Percentiles rank a stretch among this genome's conserved stretches.
Conservation (phyloP, 306 rosid genomes). For the Rosa chinensis region DNA sequence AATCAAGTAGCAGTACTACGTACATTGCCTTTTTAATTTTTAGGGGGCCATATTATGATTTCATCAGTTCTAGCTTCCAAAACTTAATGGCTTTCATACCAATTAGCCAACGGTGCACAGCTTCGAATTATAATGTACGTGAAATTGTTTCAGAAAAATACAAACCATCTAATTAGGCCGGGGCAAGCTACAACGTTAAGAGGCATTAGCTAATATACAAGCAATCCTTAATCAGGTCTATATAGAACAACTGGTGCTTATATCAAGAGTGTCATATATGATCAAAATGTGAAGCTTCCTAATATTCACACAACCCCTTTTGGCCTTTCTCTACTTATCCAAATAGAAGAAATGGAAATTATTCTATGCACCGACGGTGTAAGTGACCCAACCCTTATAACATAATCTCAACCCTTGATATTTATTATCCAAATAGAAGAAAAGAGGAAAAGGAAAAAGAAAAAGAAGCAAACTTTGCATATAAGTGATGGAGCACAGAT, state of each 20-base stretch:
- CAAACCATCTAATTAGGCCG: not conserved
- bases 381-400: too few species aligned
- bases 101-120: not conserved
- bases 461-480: not conserved
- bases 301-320: not conserved
- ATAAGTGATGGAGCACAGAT: not conserved
- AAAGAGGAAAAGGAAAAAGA: not conserved
- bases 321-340: not conserved
- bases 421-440: not conserved
- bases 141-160: not conserved
- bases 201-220: not conserved
- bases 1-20: not conserved
- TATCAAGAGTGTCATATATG: not conserved
- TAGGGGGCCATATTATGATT: too few species aligned
- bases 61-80: not conserved
- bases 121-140: not conserved
- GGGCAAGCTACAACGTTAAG: not conserved
- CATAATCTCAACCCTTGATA: too few species aligned
- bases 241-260: not conserved
- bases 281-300: slow-evolving; percentile 6
- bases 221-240: not conserved
- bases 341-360: too few species aligned
- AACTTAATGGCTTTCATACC: not conserved
- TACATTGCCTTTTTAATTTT: not conserved
- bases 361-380: too few species aligned